Conservation (phyloP, 495 filamentous ascomycete species). For the Lentithecium fluviatile region DNA sequence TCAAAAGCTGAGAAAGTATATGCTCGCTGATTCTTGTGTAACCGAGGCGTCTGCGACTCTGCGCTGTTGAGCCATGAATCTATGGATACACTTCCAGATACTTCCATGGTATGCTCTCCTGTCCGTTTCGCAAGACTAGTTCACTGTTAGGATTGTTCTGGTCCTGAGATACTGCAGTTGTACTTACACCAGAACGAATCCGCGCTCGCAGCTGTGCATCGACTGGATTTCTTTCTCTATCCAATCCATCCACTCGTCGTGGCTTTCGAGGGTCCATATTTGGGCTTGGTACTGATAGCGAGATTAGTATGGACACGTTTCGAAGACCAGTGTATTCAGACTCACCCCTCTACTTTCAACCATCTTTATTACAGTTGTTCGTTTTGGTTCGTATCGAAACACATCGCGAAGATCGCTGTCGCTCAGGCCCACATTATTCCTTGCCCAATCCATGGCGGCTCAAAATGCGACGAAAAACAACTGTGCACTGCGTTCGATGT, state of each 20-base stretch:
- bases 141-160: neutral
- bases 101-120: neutral
- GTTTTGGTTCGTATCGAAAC: constrained; percentile 12
- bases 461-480: too few relatives aligned
- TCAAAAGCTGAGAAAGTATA: neutral
- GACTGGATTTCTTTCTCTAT: neutral
- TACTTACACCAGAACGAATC: neutral
- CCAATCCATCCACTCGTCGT: neutral
- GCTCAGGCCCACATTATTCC: constrained; percentile 6
- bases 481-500: too few relatives aligned
- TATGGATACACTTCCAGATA: neutral
- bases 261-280: neutral
- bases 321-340: neutral
- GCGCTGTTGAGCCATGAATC: neutral
- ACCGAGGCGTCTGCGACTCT: neutral
- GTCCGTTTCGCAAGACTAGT: neutral
- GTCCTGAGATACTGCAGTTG: neutral
- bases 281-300: neutral
- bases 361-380: constrained; percentile 1
- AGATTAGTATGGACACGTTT: neutral
- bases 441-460: constrained; percentile 4
- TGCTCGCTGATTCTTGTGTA: neutral
- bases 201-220: neutral
- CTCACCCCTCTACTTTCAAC: neutral
- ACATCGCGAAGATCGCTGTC: constrained; percentile 4